Base-by-base conservation (phyloP, 1,139 yeast species). In the Lodderomyces jiufengensis region DNA sequence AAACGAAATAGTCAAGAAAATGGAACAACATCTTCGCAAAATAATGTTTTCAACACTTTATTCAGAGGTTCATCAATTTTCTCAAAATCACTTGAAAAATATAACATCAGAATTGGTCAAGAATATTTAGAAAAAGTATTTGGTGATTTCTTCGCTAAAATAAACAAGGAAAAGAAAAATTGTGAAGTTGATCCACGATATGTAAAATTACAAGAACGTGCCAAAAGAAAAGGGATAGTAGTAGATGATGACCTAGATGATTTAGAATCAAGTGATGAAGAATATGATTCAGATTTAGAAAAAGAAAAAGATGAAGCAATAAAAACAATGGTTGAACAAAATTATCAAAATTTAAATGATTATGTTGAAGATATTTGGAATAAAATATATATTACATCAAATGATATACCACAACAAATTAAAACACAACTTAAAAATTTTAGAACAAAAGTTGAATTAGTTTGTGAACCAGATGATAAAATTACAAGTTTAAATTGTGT, bases 21-120 rank as follows among this genome's bases (percentile, higher is more conserved):
- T n/a, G 31, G 41, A 18, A 27, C 43, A 12, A 39, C 51, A 20
- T 45, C 52, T 8, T 59, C 63, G 2, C 51, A 56, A 32, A 70
- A 61, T 38, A 72, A 77, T 49, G 73, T 78, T 2, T 77, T 78
- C 54, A 84, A 84, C 48, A 80, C 95, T 0, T 57, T 92, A 14
- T 90, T 92, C 52, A 68, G 97, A 47, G 96, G 97, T 0, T 84
- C 86, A 38, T 80, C 95, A 1, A 69, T 88, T 8, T 70, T 90
- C 43, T 81, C 95, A 0, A 86, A 85, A 53, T 74, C 95, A 0
- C 57, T 90, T 35, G 97, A 92, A 49, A 70, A 76, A 44, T 87
- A 80, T 54, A 83, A 84, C 54, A 69, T 82, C 31, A 65, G 94
- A 49, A 70, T 83, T 21, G 97, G 97, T 0, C 82, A 76, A 43